Base-by-base conservation (phyloP, 495 filamentous ascomycete genomes). In the Podospora didyma region DNA sequence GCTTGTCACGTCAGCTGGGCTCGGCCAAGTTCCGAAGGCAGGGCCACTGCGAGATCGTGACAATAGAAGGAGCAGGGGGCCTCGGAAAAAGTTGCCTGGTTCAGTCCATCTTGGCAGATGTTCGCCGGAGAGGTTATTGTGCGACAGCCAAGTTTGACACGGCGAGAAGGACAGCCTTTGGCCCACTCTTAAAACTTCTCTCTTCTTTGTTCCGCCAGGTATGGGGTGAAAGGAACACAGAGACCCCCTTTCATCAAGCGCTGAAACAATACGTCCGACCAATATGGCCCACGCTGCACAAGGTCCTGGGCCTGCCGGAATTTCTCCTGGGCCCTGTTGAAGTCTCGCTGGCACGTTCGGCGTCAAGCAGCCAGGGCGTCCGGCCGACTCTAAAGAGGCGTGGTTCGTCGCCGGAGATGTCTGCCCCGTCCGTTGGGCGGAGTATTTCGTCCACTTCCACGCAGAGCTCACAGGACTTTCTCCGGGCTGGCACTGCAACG, bases 131-230 rank as follows among this genome's bases (percentile, higher is more conserved):
- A 59, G 90, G 90, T 0, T 96, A 93, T 62, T 91, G 90, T 63
- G 88, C 89, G 0, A 86, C 86, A 35, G 86, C 90, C 19, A 92
- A 92, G 67, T 90, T 96, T 58, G 91, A 96, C 60, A 84, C 84
- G n/a, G 84, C 88, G 3, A 84, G 86, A 69, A 82, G 83, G 54
- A 85, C 87, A 1, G 89, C 92, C 3, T 96, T 93, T 66, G 90
- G 91, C 26, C 89, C 91, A 0, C 81, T 96, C 39, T 77, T 94
- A 2, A 88, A 87, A 62, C 74, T 92, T 2, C 74, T 96, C 57
- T 89, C 89, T 6, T 92, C 88, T 39, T 74, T 96, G 5, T 88
- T 96, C 59, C 88, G 90, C 49, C 92, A 96, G 62, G 91, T 95
- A 7, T 96, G 93, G 74, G 92, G 90, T 0, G 91, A 96, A 66